Evolutionary conservation across 2,329 filamentous ascomycete species (phyloP).

Genomic region (Talaromyces sp.): DNA sequence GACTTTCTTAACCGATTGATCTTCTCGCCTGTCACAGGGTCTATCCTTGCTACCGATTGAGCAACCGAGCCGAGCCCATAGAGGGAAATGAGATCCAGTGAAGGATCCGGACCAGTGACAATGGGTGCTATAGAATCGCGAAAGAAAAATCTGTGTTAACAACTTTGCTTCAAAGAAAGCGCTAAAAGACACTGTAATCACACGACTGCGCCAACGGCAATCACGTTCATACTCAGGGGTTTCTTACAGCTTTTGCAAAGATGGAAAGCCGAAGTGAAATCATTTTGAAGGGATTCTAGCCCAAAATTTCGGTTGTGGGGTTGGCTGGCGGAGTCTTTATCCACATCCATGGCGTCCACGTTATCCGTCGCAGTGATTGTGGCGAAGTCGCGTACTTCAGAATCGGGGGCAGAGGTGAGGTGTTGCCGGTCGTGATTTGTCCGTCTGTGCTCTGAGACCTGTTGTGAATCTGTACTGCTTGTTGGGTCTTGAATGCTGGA

Average conservation of each 20-base stretch:
- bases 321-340: constrained; percentile 29
- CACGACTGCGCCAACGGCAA: constrained; percentile 34
- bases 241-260: constrained; percentile 55
- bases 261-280: constrained; percentile 52
- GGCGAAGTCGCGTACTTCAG: constrained; percentile 25
- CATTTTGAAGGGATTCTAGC: constrained; percentile 48
- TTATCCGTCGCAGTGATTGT: constrained; percentile 21
- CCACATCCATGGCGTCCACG: constrained; percentile 44
- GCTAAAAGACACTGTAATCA: constrained; percentile 26
- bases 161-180: constrained; percentile 36
- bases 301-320: constrained; percentile 32
- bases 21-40: constrained; percentile 66
- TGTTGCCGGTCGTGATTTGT: constrained; percentile 40
- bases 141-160: constrained; percentile 46
- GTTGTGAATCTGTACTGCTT: constrained; percentile 23
- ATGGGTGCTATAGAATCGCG: constrained; percentile 45
- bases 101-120: constrained; percentile 58
- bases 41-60: constrained; percentile 60
- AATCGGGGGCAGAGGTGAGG: constrained; percentile 17
- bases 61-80: constrained; percentile 61
- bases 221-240: constrained; percentile 45
- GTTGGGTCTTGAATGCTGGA: constrained; percentile 24
- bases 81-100: constrained; percentile 61
- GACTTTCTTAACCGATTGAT: constrained; percentile 63
- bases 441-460: constrained; percentile 33